phyloP scores from a whole-genome alignment of 73 alveolate species.

The Durusdinium trenchii region DNA sequence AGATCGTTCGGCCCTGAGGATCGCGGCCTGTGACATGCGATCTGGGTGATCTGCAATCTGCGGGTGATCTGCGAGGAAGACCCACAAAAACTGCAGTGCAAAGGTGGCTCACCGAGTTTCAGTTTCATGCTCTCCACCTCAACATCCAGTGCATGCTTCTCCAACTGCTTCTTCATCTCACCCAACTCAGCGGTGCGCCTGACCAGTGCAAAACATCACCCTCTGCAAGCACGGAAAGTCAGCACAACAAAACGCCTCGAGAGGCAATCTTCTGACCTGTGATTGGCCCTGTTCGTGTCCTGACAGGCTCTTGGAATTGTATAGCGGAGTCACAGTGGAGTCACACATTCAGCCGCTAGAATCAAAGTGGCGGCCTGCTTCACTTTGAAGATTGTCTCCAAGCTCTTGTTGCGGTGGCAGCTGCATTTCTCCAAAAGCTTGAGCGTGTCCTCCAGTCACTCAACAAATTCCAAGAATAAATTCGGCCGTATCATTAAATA shows the following conservation, averaged over 20 bases:
- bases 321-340: not conserved
- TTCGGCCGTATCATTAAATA: too few relatives aligned
- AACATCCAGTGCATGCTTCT: slow-evolving; percentile 83
- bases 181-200: slow-evolving; percentile 84
- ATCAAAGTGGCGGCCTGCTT: slow-evolving; percentile 57
- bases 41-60: not conserved
- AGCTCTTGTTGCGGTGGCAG: slow-evolving; percentile 89
- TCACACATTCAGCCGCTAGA: too few relatives aligned
- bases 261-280: slow-evolving; percentile 80
- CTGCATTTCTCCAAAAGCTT: slow-evolving; percentile 82
- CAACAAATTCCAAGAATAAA: too few relatives aligned
- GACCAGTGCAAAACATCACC: not conserved
- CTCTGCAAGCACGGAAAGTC: not conserved
- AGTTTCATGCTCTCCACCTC: slow-evolving; percentile 9
- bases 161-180: slow-evolving; percentile 92
- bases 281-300: slow-evolving; percentile 90
- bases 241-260: slow-evolving; percentile 18
- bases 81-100: not conserved
- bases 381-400: slow-evolving; percentile 81
- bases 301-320: not conserved
- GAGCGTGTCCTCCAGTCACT: slow-evolving; percentile 76
- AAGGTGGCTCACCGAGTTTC: not conserved
- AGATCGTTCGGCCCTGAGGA: slow-evolving; percentile 83
- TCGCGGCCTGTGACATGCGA: slow-evolving; percentile 47
- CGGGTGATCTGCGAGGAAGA: not conserved